phyloP scores from a whole-genome alignment of 2,329 filamentous ascomycete genomes.

The Mycosphaerella sp. region DNA sequence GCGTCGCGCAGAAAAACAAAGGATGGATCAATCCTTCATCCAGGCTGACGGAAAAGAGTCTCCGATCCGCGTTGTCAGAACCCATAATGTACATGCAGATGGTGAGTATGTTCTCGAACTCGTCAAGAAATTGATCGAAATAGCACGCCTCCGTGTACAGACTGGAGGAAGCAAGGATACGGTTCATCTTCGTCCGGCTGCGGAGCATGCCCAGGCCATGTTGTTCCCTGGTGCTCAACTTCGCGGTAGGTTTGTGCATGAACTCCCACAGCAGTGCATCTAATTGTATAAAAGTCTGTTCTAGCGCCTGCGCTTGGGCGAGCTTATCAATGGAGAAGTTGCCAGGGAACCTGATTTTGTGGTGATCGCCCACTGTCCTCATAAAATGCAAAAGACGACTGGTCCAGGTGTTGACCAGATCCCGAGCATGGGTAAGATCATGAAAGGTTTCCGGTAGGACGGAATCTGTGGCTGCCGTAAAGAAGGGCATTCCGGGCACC shows the following conservation, averaged over 20 bases:
- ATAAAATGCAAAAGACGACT: slow-evolving; percentile 29
- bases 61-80: slow-evolving; percentile 25
- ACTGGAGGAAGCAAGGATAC: slow-evolving; percentile 25
- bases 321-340: slow-evolving; percentile 26
- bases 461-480: slow-evolving; percentile 25
- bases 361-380: slow-evolving; percentile 24
- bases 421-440: slow-evolving; percentile 28
- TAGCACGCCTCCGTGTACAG: slow-evolving; percentile 26
- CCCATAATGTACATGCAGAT: slow-evolving; percentile 28
- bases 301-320: slow-evolving; percentile 26
- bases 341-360: slow-evolving; percentile 24
- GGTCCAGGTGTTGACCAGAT: slow-evolving; percentile 28
- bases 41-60: slow-evolving; percentile 27
- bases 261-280: slow-evolving; percentile 27
- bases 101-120: slow-evolving; percentile 30
- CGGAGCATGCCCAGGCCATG: slow-evolving; percentile 29
- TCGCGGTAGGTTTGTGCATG: slow-evolving; percentile 27
- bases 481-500: slow-evolving; percentile 29
- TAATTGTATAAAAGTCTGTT: slow-evolving; percentile 23
- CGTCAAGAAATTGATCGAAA: slow-evolving; percentile 25
- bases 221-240: slow-evolving; percentile 27
- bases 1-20: slow-evolving; percentile 26
- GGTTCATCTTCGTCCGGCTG: slow-evolving; percentile 27
- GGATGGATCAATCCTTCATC: slow-evolving; percentile 31
- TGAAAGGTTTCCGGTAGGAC: slow-evolving; percentile 23